A percentile compares a stretch with the other conserved stretches of the same genome.
These are phyloP conservation scores for Solanum bulbocastanum DNA, from an alignment of 257 asterid species.

Conservation along the genomic window DNA sequence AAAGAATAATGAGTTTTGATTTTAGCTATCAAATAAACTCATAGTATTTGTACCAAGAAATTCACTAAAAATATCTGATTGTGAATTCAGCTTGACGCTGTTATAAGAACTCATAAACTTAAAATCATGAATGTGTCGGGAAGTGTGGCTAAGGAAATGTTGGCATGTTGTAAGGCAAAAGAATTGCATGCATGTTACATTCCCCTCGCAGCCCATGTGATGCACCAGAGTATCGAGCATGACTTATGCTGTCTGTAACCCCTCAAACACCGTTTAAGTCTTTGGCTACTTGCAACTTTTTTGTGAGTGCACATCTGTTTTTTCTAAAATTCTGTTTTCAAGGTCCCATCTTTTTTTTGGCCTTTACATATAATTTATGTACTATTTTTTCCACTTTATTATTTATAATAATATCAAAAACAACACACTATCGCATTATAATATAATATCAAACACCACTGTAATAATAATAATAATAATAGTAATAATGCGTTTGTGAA, in stretches of 20 bases:
- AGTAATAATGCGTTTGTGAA: neutral
- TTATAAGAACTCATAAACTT: neutral
- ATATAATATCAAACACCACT: neutral
- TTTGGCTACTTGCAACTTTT: conserved; percentile 42
- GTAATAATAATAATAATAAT: too few species aligned
- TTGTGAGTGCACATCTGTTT: conserved; percentile 24
- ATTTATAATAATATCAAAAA: neutral
- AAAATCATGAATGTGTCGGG: neutral
- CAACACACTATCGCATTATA: neutral
- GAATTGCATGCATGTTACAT: conserved; percentile 28
- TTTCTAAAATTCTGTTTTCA: conserved; percentile 9
- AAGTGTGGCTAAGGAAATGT: conserved; percentile 33
- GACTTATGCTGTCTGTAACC: conserved; percentile 45
- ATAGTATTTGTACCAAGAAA: neutral
- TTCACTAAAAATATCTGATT: neutral
- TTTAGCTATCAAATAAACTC: neutral
- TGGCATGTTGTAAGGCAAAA: conserved; percentile 36
- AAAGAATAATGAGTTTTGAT: neutral
- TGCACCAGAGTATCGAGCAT: conserved; percentile 38
- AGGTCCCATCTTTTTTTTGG: conserved; percentile 38
- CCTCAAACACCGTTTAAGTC: conserved; percentile 19
- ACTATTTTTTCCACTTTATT: neutral
- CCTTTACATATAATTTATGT: neutral
- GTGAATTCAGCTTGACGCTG: neutral
- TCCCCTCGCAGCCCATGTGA: conserved; percentile 61